These are phyloP conservation scores for Mycena capillaripes DNA, from an alignment of 768 basidiomycete species.

Conservation along the genomic window DNA sequence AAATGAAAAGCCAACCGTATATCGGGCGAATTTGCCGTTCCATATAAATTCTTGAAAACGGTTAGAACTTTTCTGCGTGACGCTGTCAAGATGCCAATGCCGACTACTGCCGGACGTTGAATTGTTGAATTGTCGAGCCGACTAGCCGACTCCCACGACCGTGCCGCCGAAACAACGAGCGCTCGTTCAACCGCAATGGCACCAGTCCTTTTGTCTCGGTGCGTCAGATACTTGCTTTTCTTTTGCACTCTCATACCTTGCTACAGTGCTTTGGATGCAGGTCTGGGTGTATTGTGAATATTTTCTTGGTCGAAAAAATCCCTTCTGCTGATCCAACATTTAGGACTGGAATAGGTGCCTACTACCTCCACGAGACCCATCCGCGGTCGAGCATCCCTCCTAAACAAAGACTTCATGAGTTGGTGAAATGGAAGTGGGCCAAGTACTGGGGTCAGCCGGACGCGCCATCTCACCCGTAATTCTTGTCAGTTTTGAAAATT, in stretches of 20 bases:
- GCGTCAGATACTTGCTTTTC: conserved; percentile 32
- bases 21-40: conserved; percentile 90
- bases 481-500: conserved; percentile 43
- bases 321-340: neutral
- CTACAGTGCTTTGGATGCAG: conserved; percentile 74
- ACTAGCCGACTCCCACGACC: too few species aligned
- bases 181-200: conserved; percentile 40
- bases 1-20: conserved; percentile 69
- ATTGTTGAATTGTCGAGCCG: too few species aligned
- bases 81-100: too few species aligned
- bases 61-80: too few species aligned
- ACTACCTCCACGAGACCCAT: conserved; percentile 84
- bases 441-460: conserved; percentile 54
- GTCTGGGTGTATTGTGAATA: conserved; percentile 73
- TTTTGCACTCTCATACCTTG: conserved; percentile 18
- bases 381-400: conserved; percentile 76
- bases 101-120: too few species aligned
- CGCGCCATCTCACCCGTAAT: conserved; percentile 50
- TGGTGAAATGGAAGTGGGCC: conserved; percentile 76
- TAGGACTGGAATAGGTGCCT: conserved; percentile 79
- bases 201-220: conserved; percentile 70
- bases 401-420: conserved; percentile 57
- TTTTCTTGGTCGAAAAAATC: neutral
- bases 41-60: conserved; percentile 49
- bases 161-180: too few species aligned